Percentiles rank a stretch among this genome's conserved stretches.
These are phyloP conservation scores for Filobasidium floriforme DNA, from an alignment of 768 basidiomycete species.

Conservation along the genomic window DNA sequence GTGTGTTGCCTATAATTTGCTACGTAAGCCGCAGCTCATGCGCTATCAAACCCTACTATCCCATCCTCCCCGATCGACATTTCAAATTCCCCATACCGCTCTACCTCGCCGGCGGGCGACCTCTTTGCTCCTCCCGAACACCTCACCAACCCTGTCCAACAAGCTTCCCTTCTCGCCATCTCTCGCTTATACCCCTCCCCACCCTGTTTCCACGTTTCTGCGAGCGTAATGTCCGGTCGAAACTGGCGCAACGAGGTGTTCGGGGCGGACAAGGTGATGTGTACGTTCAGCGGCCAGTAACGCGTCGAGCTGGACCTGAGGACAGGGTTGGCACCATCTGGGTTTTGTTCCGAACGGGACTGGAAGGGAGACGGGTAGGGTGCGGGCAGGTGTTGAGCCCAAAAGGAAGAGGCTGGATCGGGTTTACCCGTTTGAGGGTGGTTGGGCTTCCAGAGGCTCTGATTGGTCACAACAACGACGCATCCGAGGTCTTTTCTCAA, in stretches of 20 bases:
- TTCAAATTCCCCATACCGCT: constrained; percentile 1
- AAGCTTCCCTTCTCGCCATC: constrained; percentile 12
- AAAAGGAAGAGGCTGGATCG: not conserved
- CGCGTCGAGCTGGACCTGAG: not conserved
- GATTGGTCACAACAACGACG: constrained; percentile 15
- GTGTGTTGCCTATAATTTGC: too few species aligned
- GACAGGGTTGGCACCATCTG: not conserved
- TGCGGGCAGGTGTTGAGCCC: constrained; percentile 21
- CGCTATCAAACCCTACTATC: not conserved
- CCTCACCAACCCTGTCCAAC: constrained; percentile 15
- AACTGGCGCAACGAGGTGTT: constrained; percentile 9
- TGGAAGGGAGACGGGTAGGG: constrained; percentile 22
- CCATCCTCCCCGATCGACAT: constrained; percentile 1
- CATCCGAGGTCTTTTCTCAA: constrained; percentile 20
- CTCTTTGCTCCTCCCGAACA: not conserved
- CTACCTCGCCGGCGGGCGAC: not conserved
- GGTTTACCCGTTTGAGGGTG: constrained; percentile 4
- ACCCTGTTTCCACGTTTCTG: constrained; percentile 15
- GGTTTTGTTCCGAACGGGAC: not conserved
- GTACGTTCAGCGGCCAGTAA: constrained; percentile 21
- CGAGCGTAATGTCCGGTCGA: constrained; percentile 18
- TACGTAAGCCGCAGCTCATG: too few species aligned
- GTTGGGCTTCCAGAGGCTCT: constrained; percentile 18
- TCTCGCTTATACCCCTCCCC: constrained; percentile 19
- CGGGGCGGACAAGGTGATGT: constrained; percentile 17